Evolutionary conservation across 495 filamentous ascomycete genomes (phyloP).

Genomic region (Neurospora cerealis): DNA sequence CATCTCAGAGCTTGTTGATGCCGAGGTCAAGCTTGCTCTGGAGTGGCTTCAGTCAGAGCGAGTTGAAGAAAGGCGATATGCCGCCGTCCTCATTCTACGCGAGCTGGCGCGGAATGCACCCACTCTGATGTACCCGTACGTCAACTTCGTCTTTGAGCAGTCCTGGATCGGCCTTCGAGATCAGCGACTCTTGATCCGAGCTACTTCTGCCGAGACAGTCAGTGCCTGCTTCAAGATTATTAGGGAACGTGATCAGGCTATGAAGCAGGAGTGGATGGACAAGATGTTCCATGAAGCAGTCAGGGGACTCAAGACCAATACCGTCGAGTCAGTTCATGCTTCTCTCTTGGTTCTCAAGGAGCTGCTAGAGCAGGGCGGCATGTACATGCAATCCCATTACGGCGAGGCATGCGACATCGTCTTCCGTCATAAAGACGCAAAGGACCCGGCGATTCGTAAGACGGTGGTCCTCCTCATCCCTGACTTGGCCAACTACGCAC

Average conservation of each 20-base stretch:
- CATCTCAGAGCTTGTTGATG: slow-evolving; percentile 92
- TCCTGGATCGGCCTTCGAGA: slow-evolving; percentile 93
- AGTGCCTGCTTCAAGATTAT: slow-evolving; percentile 93
- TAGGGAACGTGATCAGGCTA: slow-evolving; percentile 71
- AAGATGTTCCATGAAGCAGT: slow-evolving; percentile 78
- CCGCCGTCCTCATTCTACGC: slow-evolving; percentile 78
- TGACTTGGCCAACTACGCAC: slow-evolving; percentile 84
- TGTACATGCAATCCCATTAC: slow-evolving; percentile 96
- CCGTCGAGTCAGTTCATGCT: slow-evolving; percentile 79
- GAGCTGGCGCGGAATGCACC: slow-evolving; percentile 86
- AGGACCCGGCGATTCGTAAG: slow-evolving; percentile 74
- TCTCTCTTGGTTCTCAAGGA: slow-evolving; percentile 86
- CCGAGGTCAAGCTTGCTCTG: slow-evolving; percentile 86
- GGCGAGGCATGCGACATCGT: slow-evolving; percentile 84
- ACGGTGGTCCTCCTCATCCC: slow-evolving; percentile 86
- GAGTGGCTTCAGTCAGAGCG: slow-evolving; percentile 96
- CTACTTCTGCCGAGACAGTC: slow-evolving; percentile 81
- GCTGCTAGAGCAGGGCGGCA: slow-evolving; percentile 82
- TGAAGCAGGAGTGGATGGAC: slow-evolving; percentile 76
- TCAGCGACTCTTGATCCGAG: slow-evolving; percentile 78
- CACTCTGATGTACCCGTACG: slow-evolving; percentile 85
- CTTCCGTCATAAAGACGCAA: slow-evolving; percentile 80
- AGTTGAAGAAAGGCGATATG: slow-evolving; percentile 83
- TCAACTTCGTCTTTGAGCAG: slow-evolving; percentile 81
- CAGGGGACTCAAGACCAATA: slow-evolving; percentile 64